Evolutionary conservation across 2,329 filamentous ascomycete genomes (phyloP).

Genomic region (Pseudogymnoascus sp.): DNA sequence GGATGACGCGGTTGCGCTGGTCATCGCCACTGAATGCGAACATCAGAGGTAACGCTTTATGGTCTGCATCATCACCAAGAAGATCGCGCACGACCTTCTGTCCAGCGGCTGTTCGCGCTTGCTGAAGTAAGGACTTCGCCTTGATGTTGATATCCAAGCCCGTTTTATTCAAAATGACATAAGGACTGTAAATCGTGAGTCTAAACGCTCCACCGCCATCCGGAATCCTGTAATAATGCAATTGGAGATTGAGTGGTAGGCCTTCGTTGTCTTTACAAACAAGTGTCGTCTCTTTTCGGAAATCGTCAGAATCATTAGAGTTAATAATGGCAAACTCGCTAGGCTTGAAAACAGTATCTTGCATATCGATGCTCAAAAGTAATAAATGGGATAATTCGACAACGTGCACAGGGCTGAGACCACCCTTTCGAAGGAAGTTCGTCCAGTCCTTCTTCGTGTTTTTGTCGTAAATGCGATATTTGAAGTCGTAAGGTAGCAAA

Average conservation of each 20-base stretch:
- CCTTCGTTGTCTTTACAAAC: slow-evolving; percentile 79
- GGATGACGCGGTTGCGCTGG: slow-evolving; percentile 77
- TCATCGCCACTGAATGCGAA: slow-evolving; percentile 89
- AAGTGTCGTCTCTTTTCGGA: slow-evolving; percentile 71
- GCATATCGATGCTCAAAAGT: slow-evolving; percentile 88
- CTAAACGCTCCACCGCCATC: slow-evolving; percentile 94
- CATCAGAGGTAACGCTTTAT: slow-evolving; percentile 86
- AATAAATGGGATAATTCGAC: slow-evolving; percentile 92
- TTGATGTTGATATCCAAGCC: slow-evolving; percentile 81
- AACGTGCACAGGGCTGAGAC: slow-evolving; percentile 93
- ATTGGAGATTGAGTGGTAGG: slow-evolving; percentile 67
- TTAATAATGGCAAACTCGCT: slow-evolving; percentile 99
- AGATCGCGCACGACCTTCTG: slow-evolving; percentile 53
- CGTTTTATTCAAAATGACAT: slow-evolving; percentile 91
- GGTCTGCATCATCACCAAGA: slow-evolving; percentile 38
- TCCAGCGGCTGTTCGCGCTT: slow-evolving; percentile 74
- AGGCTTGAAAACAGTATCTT: slow-evolving; percentile 87
- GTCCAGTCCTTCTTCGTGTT: slow-evolving; percentile 99
- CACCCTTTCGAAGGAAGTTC: slow-evolving; percentile 93
- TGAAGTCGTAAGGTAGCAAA: slow-evolving; percentile 92
- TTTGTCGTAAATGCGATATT: slow-evolving; percentile 98
- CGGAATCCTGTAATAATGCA: slow-evolving; percentile 87
- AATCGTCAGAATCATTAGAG: slow-evolving; percentile 77
- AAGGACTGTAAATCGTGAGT: slow-evolving; percentile 89
- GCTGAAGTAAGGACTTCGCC: slow-evolving; percentile 81